These are phyloP conservation scores for Pichia sp. DNA, from an alignment of 1,139 yeast genomes.

Conservation along the genomic window DNA sequence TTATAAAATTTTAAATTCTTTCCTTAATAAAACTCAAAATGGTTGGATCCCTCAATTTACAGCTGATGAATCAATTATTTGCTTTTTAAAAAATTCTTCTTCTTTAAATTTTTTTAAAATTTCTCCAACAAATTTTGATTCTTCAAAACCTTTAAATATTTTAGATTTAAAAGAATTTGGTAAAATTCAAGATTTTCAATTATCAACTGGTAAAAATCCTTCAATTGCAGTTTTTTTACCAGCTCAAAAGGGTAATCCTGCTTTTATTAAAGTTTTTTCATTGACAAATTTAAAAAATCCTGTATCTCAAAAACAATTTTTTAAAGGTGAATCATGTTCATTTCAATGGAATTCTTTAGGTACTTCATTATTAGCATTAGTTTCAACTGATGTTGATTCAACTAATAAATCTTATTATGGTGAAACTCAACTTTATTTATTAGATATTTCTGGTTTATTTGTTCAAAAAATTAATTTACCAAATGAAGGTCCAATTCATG, in stretches of 20 bases:
- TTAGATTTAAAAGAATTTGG: constrained; percentile 47
- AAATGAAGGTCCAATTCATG: constrained; percentile 95
- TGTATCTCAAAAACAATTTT: constrained; percentile 79
- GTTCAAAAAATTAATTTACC: constrained; percentile 84
- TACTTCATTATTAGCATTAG: constrained; percentile 87
- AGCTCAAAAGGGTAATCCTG: constrained; percentile 80
- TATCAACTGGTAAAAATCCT: constrained; percentile 88
- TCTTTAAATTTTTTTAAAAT: constrained; percentile 71
- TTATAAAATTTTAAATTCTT: constrained; percentile 45
- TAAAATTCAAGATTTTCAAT: constrained; percentile 49
- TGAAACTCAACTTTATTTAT: constrained; percentile 83
- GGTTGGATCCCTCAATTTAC: constrained; percentile 93
- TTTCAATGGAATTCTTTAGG: constrained; percentile 94
- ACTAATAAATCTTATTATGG: constrained; percentile 95
- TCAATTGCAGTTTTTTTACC: constrained; percentile 91
- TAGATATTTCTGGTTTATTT: constrained; percentile 89
- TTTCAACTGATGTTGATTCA: constrained; percentile 93
- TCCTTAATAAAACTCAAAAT: constrained; percentile 75
- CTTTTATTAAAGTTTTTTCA: constrained; percentile 77
- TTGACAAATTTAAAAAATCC: constrained; percentile 72
- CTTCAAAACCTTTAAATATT: constrained; percentile 49
- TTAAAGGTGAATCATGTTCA: constrained; percentile 91
- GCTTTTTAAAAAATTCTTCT: constrained; percentile 51
- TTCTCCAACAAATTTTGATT: constrained; percentile 26
- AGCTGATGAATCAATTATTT: constrained; percentile 62